phyloP scores from a whole-genome alignment of 306 rosid species.

The Acacia melanoxylon region DNA sequence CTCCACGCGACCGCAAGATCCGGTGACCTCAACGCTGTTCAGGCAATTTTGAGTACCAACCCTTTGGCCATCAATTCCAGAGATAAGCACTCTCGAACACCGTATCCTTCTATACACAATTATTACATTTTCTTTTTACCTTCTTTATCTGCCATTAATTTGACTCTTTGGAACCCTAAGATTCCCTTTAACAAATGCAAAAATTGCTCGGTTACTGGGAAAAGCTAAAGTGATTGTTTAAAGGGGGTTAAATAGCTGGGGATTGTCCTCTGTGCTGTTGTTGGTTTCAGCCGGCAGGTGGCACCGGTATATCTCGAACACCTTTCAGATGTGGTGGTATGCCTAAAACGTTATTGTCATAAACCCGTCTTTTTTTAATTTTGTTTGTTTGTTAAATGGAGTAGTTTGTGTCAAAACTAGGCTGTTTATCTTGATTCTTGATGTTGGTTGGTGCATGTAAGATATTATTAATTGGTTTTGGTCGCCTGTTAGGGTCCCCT shows the following conservation, averaged over 20 bases:
- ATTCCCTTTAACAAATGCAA: not conserved
- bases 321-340: not conserved
- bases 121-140: not conserved
- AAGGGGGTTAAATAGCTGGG: not conserved
- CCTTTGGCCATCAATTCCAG: constrained; percentile 76
- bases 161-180: constrained; percentile 25
- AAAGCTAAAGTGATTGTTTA: not conserved
- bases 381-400: no score
- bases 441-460: not conserved
- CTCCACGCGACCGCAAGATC: constrained; percentile 87
- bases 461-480: not conserved
- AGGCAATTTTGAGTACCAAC: constrained; percentile 57
- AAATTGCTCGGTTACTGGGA: not conserved
- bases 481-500: not conserved
- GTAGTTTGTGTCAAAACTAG: not conserved
- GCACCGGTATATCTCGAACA: not conserved
- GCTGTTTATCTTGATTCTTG: constrained; percentile 14
- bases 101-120: constrained; percentile 61
- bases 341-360: not conserved
- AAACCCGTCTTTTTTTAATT: not conserved
- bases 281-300: not conserved
- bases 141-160: not conserved
- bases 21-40: constrained; percentile 66
- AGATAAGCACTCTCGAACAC: constrained; percentile 92
- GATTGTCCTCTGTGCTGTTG: not conserved